phyloP scores from a whole-genome alignment of 768 basidiomycete genomes.

The Sarcodon sp. region DNA sequence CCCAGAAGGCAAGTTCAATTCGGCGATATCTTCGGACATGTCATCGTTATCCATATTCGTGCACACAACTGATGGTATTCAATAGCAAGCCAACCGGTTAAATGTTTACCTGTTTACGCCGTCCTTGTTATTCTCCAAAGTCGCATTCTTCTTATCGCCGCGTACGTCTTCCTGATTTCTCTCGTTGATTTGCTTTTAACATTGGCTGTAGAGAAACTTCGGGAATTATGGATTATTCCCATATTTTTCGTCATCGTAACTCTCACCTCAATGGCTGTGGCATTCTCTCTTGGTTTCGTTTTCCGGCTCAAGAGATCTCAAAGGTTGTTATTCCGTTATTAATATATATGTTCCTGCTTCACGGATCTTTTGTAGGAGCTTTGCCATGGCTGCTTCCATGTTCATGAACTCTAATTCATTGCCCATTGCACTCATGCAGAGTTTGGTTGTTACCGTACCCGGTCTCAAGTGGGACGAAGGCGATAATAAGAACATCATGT shows the following conservation, averaged over 20 bases:
- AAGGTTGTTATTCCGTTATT: slow-evolving; percentile 31
- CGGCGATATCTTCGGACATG: slow-evolving; percentile 1
- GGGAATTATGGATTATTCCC: slow-evolving; percentile 77
- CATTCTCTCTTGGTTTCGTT: slow-evolving; percentile 46
- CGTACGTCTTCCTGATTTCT: slow-evolving; percentile 23
- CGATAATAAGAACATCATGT: slow-evolving; percentile 80
- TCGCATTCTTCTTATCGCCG: slow-evolving; percentile 77
- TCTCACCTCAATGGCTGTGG: slow-evolving; percentile 51
- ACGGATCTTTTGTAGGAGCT: slow-evolving; percentile 32
- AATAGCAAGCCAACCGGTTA: slow-evolving; percentile 62
- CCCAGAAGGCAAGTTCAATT: slow-evolving; percentile 56
- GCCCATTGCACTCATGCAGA: slow-evolving; percentile 90
- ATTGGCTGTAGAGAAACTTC: slow-evolving; percentile 44
- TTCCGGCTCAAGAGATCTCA: slow-evolving; percentile 67
- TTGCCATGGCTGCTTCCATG: slow-evolving; percentile 73
- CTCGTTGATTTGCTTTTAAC: neutral
- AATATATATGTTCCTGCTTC: neutral
- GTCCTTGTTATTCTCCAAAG: slow-evolving; percentile 84
- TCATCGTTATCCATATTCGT: neutral
- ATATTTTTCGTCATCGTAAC: slow-evolving; percentile 78
- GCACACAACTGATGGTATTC: neutral
- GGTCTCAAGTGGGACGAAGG: slow-evolving; percentile 70
- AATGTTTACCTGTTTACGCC: slow-evolving; percentile 88
- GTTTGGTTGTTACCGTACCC: slow-evolving; percentile 72
- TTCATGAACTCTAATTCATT: slow-evolving; percentile 95